These are phyloP conservation scores for Penicillium flavigenum DNA, from an alignment of 495 filamentous ascomycete species.

Conservation along the genomic window DNA sequence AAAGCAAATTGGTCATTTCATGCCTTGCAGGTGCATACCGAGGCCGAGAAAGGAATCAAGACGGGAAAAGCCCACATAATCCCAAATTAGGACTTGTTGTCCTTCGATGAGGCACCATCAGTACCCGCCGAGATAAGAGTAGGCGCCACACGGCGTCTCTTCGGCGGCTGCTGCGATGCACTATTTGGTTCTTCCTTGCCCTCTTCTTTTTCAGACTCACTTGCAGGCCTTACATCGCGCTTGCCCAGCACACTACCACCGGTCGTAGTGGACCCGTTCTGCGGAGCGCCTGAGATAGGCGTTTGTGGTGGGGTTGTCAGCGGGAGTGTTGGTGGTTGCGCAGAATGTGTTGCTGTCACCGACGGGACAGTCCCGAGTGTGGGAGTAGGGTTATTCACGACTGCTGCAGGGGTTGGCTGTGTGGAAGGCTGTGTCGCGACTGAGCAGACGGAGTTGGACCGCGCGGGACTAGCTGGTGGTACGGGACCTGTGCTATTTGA, in stretches of 20 bases:
- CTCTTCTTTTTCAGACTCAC: slow-evolving; percentile 62
- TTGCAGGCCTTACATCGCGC: slow-evolving; percentile 45
- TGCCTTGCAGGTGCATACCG: not conserved
- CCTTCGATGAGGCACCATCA: slow-evolving; percentile 23
- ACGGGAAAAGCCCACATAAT: not conserved
- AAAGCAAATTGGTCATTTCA: not conserved
- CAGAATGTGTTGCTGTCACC: slow-evolving; percentile 67
- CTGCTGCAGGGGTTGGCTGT: slow-evolving; percentile 31
- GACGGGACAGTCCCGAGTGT: slow-evolving; percentile 71
- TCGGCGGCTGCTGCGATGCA: slow-evolving; percentile 46
- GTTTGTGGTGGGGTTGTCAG: slow-evolving; percentile 82
- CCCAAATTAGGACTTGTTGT: slow-evolving; percentile 12
- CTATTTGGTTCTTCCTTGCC: slow-evolving; percentile 46
- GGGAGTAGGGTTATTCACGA: slow-evolving; percentile 75
- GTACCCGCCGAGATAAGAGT: slow-evolving; percentile 56
- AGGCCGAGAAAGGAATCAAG: not conserved
- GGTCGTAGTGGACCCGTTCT: slow-evolving; percentile 43
- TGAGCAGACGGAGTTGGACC: slow-evolving; percentile 87
- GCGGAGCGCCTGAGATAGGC: slow-evolving; percentile 50
- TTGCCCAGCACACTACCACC: slow-evolving; percentile 54
- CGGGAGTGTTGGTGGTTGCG: slow-evolving; percentile 53
- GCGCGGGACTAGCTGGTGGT: slow-evolving; percentile 70
- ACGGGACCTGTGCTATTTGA: slow-evolving; percentile 25
- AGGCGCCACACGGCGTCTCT: slow-evolving; percentile 77
- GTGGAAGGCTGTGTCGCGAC: slow-evolving; percentile 60